Base-by-base conservation (phyloP, 2,329 filamentous ascomycete species). In the Fusarium chaquense region DNA sequence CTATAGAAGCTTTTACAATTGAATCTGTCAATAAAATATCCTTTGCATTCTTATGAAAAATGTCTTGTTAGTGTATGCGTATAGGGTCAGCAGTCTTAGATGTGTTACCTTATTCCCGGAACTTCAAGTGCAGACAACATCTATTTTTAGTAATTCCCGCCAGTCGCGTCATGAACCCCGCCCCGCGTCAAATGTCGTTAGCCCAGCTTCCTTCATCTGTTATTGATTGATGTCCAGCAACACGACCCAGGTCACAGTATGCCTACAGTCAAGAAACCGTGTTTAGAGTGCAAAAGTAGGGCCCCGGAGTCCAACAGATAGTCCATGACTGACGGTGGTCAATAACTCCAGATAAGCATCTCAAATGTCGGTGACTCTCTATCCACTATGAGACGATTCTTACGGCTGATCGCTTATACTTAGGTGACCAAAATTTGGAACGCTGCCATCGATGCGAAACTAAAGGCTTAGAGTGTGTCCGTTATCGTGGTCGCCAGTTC, bases 221-320 rank as follows among this genome's bases (percentile, higher is more conserved):
- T n/a, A 2, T n/a, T 7, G 5, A 2, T 11, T 3, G 7, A 2
- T 10, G 3, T 6, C 2, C 11, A 22, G 1, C 18, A 3, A 7
- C 4, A 11, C 4, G 0, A 6, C 4, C 0, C 2, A 16, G 2
- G n/a, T 16, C 6, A 11, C 10, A 28, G 7, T 5, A 73, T 73
- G 71, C 62, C 57, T 2, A 40, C 36, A 18, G 18, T 61, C 10
- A 73, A 62, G 2, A 72, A 65, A 4, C 71, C 71, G 0, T 73
- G 69, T 22, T 9, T 62, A 2, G 71, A 73, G 44, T 73, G 71
- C 41, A 73, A 69, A 63, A 47, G 71, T 65, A 30, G 22, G 15
- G 13, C 2, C 8, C 7, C 4, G 1, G n/a, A 6, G 5, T 6
- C 1, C 15, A 11, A 1, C 18, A 5, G 5, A 20, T 9, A 1